Conservation (phyloP, 2,329 filamentous ascomycete species). For the Aspergillus ibericus region DNA sequence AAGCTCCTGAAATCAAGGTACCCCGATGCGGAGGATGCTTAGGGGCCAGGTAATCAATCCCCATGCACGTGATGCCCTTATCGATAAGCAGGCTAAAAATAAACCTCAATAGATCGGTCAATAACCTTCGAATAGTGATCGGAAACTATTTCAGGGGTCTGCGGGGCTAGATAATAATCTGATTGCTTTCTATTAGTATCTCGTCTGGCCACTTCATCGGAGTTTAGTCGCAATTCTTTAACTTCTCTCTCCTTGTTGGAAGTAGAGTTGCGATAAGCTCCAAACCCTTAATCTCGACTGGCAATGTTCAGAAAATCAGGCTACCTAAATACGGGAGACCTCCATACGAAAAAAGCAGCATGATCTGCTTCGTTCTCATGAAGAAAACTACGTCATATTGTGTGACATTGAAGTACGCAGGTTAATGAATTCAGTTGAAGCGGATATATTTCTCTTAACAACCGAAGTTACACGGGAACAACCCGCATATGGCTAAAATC, state of each 20-base stretch:
- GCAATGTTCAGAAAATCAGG: no score
- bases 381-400: no score
- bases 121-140: background rate
- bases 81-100: constrained; percentile 21
- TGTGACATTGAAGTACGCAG: no score
- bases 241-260: background rate
- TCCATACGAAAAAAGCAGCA: no score
- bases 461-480: no score
- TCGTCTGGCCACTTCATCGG: no score
- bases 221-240: background rate
- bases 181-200: background rate
- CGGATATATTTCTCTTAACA: no score
- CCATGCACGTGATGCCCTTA: constrained; percentile 22
- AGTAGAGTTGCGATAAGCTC: background rate
- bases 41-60: constrained; percentile 24
- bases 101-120: constrained; percentile 3
- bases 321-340: no score
- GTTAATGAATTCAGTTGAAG: no score
- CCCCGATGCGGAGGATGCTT: constrained; percentile 17
- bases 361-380: no score
- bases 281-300: background rate
- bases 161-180: background rate
- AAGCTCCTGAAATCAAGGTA: constrained; percentile 20
- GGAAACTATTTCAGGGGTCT: background rate
- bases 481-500: no score